Evolutionary conservation across 1,284 basidiomycete genomes (phyloP), one percentile per base, ranked within the genome.

Genomic region (Meira miltonrushii): DNA sequence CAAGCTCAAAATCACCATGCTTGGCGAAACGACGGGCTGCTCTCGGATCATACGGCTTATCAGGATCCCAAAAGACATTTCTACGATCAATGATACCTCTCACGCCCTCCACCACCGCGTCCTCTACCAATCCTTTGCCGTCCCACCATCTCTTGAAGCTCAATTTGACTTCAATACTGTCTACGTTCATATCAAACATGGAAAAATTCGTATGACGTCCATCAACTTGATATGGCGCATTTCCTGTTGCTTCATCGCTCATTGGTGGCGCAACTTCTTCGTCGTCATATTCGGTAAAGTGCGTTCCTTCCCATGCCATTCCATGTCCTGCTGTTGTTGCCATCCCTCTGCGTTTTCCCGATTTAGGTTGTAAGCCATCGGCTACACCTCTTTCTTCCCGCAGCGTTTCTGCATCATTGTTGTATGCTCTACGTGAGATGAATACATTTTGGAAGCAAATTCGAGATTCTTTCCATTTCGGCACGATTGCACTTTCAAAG

Each of bases 371-470:
- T 23, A 28, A 43, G 28, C 28, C 28, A 33, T 33, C 28, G 28
- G 28, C 28, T 33, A 33, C 28, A 33, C 28, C 28, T 40, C 62
- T 47, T 15, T 64, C 62, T 17, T 54, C 19, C 9, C 57, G 60
- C 39, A 77, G 59, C 39, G 66, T 62, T 23, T 73, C 72, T 21
- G 69, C 66, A 49, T 72, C 72, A 17, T 64, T 69, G 1, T 64
- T 59, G 47, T 71, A 62, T 0, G 89, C 88, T 5, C 91, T 84
- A 2, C 91, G 86, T 11, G 92, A 93, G 47, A 98, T 83, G 72
- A 91, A 97, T 47, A 98, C 93, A 69, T 97, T 96, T 74, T 92
- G 90, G 83, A 98, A 95, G 1, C 91, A 92, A 62, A 98, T 89
- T 19, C 88, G 87, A 13, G 90, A 93, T 71, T 94, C 90, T 62